Evolutionary conservation across 1,284 basidiomycete genomes (phyloP).

Genomic region (Trametes sp.): DNA sequence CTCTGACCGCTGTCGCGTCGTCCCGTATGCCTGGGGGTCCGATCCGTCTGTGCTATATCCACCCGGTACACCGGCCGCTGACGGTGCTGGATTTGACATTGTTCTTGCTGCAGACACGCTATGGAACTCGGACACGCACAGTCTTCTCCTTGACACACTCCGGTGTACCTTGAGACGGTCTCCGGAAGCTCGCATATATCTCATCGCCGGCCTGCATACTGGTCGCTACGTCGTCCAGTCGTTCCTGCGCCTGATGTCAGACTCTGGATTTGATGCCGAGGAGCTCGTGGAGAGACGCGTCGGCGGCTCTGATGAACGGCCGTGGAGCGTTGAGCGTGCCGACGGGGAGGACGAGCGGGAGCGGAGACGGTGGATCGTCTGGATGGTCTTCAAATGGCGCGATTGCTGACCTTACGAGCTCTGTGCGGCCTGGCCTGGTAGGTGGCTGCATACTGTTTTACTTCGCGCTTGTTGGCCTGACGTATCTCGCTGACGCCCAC

Average conservation of each 20-base stretch:
- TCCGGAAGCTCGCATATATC: slow-evolving; percentile 56
- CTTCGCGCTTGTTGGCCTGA: neutral
- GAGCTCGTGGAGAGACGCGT: slow-evolving; percentile 57
- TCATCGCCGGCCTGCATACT: slow-evolving; percentile 77
- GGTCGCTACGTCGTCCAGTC: slow-evolving; percentile 72
- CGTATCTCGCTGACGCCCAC: neutral
- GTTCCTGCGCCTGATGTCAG: slow-evolving; percentile 54
- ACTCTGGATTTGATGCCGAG: slow-evolving; percentile 56
- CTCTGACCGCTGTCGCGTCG: slow-evolving; percentile 50
- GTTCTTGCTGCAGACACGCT: slow-evolving; percentile 78
- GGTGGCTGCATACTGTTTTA: neutral
- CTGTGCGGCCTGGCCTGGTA: neutral
- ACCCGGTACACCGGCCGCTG: neutral
- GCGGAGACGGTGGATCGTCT: slow-evolving; percentile 73
- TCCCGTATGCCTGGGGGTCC: slow-evolving; percentile 71
- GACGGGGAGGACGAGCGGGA: slow-evolving; percentile 67
- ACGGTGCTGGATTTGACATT: slow-evolving; percentile 58
- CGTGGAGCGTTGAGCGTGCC: slow-evolving; percentile 60
- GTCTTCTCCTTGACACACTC: slow-evolving; percentile 60
- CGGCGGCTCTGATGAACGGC: slow-evolving; percentile 45
- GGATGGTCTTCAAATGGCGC: slow-evolving; percentile 67
- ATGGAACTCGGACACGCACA: slow-evolving; percentile 72
- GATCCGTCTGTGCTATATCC: slow-evolving; percentile 46
- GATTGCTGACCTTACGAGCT: neutral
- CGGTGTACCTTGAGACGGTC: slow-evolving; percentile 52